Base-by-base conservation (phyloP, 352 stramenopile genomes). In the Pythium aquatile region DNA sequence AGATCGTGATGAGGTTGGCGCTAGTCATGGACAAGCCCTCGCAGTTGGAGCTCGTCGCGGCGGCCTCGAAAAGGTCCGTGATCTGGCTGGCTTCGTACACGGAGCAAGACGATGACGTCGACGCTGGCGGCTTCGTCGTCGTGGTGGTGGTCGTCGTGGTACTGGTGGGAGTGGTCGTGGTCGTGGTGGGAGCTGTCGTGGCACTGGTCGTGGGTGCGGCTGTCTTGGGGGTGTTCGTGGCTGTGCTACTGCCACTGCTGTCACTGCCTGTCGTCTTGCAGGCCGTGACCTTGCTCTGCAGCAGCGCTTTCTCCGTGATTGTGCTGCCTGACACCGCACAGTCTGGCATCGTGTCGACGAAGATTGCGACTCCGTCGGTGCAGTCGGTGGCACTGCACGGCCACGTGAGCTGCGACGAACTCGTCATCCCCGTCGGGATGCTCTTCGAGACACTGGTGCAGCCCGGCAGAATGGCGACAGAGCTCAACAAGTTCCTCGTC, bases 1-100 rank as follows among this genome's bases (percentile, higher is more conserved):
- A 44, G 44, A 63, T 63, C 11, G 17, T 37, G 17, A 63, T 20
- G 30, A 32, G 2, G 24, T 24, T 35, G 17, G 28, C 24, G 8
- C 11, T 37, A n/a, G 26, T 46, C 13, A 33, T 20, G 1, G 30
- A 2, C 29, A 44, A 55, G 24, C 4, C 8, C 26, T 49, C 26
- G 40, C 55, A 61, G 11, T 53, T 35, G n/a, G 55, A 11, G 26
- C 55, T 61, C 9, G 11, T 53, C 16, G 55, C 55, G 11, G 55
- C 55, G 2, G 35, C 32, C 16, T 44, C 28, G 10, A 46, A 55
- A 11, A 63, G 44, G 13, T 35, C 42, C 42, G 17, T 29, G 16
- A 28, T 49, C 17, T 29, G 8, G 42, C 5, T 28, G 5, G 7
- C 17, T 28, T 49, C 17, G 7, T 2, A 5, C 5, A 7, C 17